Percentiles rank a stretch among this genome's conserved stretches.
phyloP scores from a whole-genome alignment of 2,329 filamentous ascomycete species.

The Incumbomyces delicatus region DNA sequence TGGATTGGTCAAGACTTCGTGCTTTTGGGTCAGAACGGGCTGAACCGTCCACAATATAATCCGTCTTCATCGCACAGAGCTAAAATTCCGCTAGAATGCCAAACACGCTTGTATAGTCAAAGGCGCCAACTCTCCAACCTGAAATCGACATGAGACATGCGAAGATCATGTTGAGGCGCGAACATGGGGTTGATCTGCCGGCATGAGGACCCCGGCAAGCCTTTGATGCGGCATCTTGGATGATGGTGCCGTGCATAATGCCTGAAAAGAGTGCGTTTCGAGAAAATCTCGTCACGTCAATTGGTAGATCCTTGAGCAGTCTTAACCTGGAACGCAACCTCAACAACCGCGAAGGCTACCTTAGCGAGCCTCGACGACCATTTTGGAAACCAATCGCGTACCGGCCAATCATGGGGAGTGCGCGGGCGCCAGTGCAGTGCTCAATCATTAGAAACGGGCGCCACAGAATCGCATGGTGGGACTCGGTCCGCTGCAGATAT shows the following conservation, averaged over 20 bases:
- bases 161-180: conserved; percentile 4
- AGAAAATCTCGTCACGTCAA: neutral
- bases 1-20: conserved; percentile 4
- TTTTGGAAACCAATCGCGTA: too few species aligned
- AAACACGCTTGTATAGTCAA: conserved; percentile 8
- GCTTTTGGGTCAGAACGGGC: conserved; percentile 1
- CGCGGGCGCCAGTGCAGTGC: too few species aligned
- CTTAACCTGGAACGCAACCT: neutral
- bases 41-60: conserved; percentile 2
- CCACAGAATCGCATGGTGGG: too few species aligned
- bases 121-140: conserved; percentile 1
- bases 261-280: conserved; percentile 3
- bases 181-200: conserved; percentile 2
- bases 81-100: conserved; percentile 1
- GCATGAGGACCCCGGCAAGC: neutral
- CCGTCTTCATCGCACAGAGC: neutral
- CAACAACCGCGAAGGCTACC: too few species aligned
- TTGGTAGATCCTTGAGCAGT: neutral
- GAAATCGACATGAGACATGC: conserved; percentile 3
- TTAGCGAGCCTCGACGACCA: too few species aligned
- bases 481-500: too few species aligned
- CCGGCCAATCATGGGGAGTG: too few species aligned
- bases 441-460: too few species aligned
- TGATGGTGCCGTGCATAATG: neutral
- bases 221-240: neutral